Percentiles rank a stretch among this genome's conserved stretches.
Evolutionary conservation across 2,329 filamentous ascomycete species (phyloP).

Genomic region (Huntiella moniliformis): DNA sequence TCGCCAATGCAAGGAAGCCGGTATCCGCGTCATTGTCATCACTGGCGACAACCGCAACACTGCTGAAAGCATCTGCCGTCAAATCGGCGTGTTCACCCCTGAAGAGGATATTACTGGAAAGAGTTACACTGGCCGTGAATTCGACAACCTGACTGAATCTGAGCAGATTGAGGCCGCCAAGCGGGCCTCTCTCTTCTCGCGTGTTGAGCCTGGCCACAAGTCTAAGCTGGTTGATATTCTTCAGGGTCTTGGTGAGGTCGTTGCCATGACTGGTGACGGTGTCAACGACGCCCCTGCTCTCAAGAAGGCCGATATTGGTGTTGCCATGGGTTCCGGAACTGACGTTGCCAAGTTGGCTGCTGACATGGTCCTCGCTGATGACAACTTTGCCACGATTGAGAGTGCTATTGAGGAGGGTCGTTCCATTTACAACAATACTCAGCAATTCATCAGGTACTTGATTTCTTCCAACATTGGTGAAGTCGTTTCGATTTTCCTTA

Average conservation of each 20-base stretch:
- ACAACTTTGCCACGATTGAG: slow-evolving; percentile 98
- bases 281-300: slow-evolving; percentile 95
- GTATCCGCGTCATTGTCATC: slow-evolving; percentile 93
- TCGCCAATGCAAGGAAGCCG: slow-evolving; percentile 72
- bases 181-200: slow-evolving; percentile 78
- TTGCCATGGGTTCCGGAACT: slow-evolving; percentile 95
- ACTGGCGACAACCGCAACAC: slow-evolving; percentile 97
- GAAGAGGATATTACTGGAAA: slow-evolving; percentile 74
- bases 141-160: slow-evolving; percentile 60
- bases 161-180: slow-evolving; percentile 74
- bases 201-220: slow-evolving; percentile 91
- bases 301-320: slow-evolving; percentile 97
- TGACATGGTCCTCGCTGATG: slow-evolving; percentile 95
- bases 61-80: slow-evolving; percentile 89
- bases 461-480: slow-evolving; percentile 99
- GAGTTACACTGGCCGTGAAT: slow-evolving; percentile 89
- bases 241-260: slow-evolving; percentile 80
- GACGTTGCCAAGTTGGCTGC: slow-evolving; percentile 92
- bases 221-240: slow-evolving; percentile 94
- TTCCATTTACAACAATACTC: slow-evolving; percentile 98
- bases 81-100: slow-evolving; percentile 80
- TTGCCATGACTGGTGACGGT: slow-evolving; percentile 97
- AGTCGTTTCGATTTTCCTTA: slow-evolving; percentile 96
- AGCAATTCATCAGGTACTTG: slow-evolving; percentile 97
- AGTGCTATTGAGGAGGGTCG: slow-evolving; percentile 90